Conservation (phyloP, 2,329 filamentous ascomycete genomes). For the Hypoxylon sp. region DNA sequence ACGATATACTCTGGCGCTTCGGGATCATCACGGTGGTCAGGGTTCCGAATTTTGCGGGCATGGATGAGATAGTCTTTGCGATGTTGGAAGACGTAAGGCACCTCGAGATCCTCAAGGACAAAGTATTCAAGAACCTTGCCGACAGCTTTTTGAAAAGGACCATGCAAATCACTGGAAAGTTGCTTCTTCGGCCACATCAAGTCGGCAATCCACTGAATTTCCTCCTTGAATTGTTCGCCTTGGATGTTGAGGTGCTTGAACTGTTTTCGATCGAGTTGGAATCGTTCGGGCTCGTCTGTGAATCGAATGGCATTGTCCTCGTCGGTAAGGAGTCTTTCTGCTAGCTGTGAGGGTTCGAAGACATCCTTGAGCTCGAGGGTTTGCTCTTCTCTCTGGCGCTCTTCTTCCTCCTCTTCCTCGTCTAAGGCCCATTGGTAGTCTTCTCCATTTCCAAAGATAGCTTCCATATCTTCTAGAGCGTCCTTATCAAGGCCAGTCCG, state of each 20-base stretch:
- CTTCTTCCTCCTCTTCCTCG: conserved; percentile 87
- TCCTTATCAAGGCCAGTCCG: conserved; percentile 91
- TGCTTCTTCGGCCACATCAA: conserved; percentile 91
- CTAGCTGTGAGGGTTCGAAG: conserved; percentile 95
- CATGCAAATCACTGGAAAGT: conserved; percentile 78
- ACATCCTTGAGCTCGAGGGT: conserved; percentile 96
- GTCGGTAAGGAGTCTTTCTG: conserved; percentile 94
- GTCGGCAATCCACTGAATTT: conserved; percentile 91
- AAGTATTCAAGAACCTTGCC: conserved; percentile 96
- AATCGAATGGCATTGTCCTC: conserved; percentile 93
- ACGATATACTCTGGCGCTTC: conserved; percentile 81
- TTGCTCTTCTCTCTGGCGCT: conserved; percentile 83
- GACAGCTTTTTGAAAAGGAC: conserved; percentile 89
- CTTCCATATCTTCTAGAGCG: conserved; percentile 94
- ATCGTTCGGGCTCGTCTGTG: conserved; percentile 91
- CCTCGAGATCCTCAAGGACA: conserved; percentile 93
- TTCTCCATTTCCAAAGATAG: conserved; percentile 94
- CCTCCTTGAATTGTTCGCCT: conserved; percentile 89
- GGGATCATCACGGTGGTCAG: conserved; percentile 74
- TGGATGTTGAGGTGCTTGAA: conserved; percentile 87
- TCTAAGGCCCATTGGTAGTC: conserved; percentile 97
- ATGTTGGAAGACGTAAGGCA: conserved; percentile 98
- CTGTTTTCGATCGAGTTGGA: conserved; percentile 90
- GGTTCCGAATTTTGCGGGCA: conserved; percentile 77
- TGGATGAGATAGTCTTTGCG: conserved; percentile 98